Evolutionary conservation across 1,284 basidiomycete species (phyloP).

Genomic region (Calocybe gambosa): DNA sequence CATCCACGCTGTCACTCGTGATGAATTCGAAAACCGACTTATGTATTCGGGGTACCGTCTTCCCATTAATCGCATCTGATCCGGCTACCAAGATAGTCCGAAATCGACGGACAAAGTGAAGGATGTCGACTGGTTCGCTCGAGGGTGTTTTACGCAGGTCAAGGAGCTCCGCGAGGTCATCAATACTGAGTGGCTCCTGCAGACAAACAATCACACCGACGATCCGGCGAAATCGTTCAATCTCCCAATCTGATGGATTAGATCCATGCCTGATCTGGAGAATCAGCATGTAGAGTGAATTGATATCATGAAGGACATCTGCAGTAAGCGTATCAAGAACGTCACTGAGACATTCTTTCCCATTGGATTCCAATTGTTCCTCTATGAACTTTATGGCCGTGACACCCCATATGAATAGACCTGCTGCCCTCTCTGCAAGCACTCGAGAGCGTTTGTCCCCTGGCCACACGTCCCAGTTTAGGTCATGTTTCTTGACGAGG

Average conservation of each 20-base stretch:
- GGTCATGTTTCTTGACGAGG: no score
- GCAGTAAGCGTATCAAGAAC: slow-evolving; percentile 1
- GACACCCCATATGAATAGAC: no score
- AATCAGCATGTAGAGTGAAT: not conserved
- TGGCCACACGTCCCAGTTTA: no score
- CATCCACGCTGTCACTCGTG: not conserved
- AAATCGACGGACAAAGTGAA: slow-evolving; percentile 7
- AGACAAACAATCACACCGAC: slow-evolving; percentile 1
- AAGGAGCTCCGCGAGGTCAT: slow-evolving; percentile 1
- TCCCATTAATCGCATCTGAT: slow-evolving; percentile 3
- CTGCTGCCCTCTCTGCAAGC: not conserved
- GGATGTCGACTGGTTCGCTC: slow-evolving; percentile 2
- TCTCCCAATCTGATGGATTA: slow-evolving; percentile 1
- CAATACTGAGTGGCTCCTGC: slow-evolving; percentile 2
- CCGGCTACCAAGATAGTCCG: not conserved
- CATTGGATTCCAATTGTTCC: not conserved
- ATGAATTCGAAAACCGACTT: not conserved
- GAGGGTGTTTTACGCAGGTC: slow-evolving; percentile 2
- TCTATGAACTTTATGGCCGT: no score
- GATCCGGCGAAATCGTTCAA: slow-evolving; percentile 5
- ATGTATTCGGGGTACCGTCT: slow-evolving; percentile 11
- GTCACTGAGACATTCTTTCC: slow-evolving; percentile 2
- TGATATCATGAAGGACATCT: not conserved
- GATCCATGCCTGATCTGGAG: not conserved
- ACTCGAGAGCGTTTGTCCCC: not conserved